Base-by-base conservation (phyloP, 2,329 filamentous ascomycete species). In the Nectriaceae sp. region DNA sequence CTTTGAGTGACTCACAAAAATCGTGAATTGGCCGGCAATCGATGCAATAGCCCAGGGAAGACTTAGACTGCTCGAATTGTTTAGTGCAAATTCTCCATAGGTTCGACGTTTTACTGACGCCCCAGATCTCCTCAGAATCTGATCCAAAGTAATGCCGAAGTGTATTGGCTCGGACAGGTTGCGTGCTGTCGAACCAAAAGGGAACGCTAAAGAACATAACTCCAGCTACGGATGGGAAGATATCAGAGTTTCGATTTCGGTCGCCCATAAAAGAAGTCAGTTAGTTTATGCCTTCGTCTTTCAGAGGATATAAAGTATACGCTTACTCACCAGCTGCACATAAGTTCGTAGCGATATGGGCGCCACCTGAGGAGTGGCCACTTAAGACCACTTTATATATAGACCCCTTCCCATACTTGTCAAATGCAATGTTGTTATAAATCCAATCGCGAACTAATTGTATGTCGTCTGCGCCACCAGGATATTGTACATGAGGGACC, bases 331-430 rank as follows among this genome's bases (percentile, higher is more conserved):
- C 52, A n/a, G 47, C 42, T 15, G 50, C 53, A 20, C 44, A 56
- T n/a, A 56, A 38, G 26, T 56, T 53, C 38, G 40, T 45, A 6
- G 40, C 37, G 19, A 53, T 49, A 22, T 56, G 53, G 2, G 50
- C 50, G 18, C 47, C 53, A 15, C 53, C 53, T 4, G 53, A 56
- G 2, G 53, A 56, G 31, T 56, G 53, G 13, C 53, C 53, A 19
- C 53, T 42, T 16, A 56, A 35, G 19, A 53, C 36, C 4, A 56
- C 53, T 18, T 51, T 53, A 13, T 49, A 21, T 3, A 22, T 11
- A 4, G 38, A 51, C 13, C 50, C 53, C 10, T 33, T n/a, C n/a
- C 53, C 53, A 24, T 35, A 56, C 35, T 45, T 42, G 5, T 39
- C 37, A 5, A 36, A 16, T 6, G 42, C 37, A 24, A 56, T 49